phyloP scores from a whole-genome alignment of 2,329 filamentous ascomycete genomes.

The Cryphonectria naterciae region DNA sequence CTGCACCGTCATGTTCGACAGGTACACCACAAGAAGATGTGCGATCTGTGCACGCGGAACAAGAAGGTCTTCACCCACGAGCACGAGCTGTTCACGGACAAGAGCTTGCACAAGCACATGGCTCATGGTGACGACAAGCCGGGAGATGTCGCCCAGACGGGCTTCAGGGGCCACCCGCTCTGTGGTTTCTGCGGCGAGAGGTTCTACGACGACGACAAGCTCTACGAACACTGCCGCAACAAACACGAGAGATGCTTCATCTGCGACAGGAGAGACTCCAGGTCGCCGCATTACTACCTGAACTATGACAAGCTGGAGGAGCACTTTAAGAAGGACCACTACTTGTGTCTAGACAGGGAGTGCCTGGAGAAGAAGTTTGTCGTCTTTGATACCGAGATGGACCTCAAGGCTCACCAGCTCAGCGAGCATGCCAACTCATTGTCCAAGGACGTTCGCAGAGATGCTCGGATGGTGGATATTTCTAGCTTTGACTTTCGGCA shows the following conservation, averaged over 20 bases:
- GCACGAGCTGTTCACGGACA: conserved; percentile 85
- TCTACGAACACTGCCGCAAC: conserved; percentile 90
- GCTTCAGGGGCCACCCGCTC: conserved; percentile 93
- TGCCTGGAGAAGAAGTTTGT: conserved; percentile 98
- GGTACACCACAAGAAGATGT: conserved; percentile 86
- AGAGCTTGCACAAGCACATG: conserved; percentile 85
- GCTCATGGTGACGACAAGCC: conserved; percentile 88
- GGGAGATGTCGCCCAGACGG: conserved; percentile 87
- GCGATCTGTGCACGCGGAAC: conserved; percentile 85
- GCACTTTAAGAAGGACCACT: conserved; percentile 89
- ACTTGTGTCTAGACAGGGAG: conserved; percentile 79
- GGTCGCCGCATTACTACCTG: conserved; percentile 86
- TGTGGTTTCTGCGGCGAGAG: conserved; percentile 90
- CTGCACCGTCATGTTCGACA: conserved; percentile 77
- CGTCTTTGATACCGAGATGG: conserved; percentile 92
- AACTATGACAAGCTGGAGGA: conserved; percentile 85
- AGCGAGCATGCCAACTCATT: conserved; percentile 78
- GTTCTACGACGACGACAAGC: conserved; percentile 95
- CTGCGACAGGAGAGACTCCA: conserved; percentile 73
- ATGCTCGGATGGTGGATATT: conserved; percentile 84
- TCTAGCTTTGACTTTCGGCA: conserved; percentile 80
- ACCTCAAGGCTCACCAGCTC: conserved; percentile 91
- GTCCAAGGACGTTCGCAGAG: conserved; percentile 81
- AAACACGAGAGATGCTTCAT: conserved; percentile 95
- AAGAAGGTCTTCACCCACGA: conserved; percentile 99